These are phyloP conservation scores for Vicia villosa DNA, from an alignment of 306 rosid species.

Conservation along the genomic window DNA sequence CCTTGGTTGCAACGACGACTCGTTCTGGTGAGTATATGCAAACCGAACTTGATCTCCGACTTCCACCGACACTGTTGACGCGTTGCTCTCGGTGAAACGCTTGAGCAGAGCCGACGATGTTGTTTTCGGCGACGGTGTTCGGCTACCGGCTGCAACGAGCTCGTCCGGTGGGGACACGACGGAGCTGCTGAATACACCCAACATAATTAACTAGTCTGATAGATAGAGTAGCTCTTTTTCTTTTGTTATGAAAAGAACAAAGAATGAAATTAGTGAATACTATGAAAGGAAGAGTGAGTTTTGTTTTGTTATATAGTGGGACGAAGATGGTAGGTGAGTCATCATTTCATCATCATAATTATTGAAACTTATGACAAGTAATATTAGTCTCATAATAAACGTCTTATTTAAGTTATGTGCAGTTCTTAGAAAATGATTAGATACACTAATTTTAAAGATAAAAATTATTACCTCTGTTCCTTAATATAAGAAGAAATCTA, in stretches of 20 bases:
- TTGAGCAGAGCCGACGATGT: conserved; percentile 56
- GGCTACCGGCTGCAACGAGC: conserved; percentile 84
- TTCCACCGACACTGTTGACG: conserved; percentile 65
- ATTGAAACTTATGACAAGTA: too few relatives aligned
- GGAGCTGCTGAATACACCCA: conserved; percentile 86
- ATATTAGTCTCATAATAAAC: too few relatives aligned
- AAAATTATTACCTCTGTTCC: too few relatives aligned
- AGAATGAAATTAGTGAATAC: not conserved
- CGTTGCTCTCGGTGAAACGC: conserved; percentile 59
- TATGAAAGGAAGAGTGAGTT: not conserved
- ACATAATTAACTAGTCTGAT: conserved; percentile 40
- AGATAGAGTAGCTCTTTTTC: not conserved
- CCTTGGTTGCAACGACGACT: conserved; percentile 79
- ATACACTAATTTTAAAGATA: too few relatives aligned
- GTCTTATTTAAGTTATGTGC: too few relatives aligned
- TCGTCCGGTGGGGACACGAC: conserved; percentile 87
- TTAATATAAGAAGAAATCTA: too few relatives aligned
- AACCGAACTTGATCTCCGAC: conserved; percentile 72
- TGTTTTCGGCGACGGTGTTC: conserved; percentile 88
- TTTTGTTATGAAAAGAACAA: not conserved
- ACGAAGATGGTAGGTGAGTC: not conserved
- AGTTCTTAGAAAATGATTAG: too few relatives aligned
- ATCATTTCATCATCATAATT: not conserved
- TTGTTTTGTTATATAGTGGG: conserved; percentile 38
- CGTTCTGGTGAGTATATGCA: conserved; percentile 74